These are phyloP conservation scores for Acacia melanoxylon DNA, from an alignment of 306 rosid species.

Conservation along the genomic window DNA sequence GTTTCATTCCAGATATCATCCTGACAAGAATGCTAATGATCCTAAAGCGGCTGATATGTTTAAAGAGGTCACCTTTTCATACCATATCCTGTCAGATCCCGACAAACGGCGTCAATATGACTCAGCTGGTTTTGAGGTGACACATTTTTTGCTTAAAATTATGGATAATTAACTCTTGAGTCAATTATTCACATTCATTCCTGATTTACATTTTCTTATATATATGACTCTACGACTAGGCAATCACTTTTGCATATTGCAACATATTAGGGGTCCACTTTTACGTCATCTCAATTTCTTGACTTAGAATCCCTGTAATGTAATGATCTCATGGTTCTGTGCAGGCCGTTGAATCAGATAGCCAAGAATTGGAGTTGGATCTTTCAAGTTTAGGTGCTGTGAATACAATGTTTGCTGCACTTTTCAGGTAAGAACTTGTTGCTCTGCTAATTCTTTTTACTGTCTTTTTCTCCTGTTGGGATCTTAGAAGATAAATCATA, in stretches of 20 bases:
- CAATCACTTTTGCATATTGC: slow-evolving; percentile 3
- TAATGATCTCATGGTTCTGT: slow-evolving; percentile 33
- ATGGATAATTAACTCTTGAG: slow-evolving; percentile 16
- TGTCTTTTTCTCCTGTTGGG: slow-evolving; percentile 16
- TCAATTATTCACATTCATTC: not conserved
- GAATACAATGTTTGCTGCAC: slow-evolving; percentile 99
- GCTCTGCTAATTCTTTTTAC: slow-evolving; percentile 18
- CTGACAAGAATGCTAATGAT: slow-evolving; percentile 97
- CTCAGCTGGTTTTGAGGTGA: slow-evolving; percentile 95
- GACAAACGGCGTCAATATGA: slow-evolving; percentile 91
- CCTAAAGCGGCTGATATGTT: slow-evolving; percentile 97
- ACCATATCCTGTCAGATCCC: slow-evolving; percentile 82
- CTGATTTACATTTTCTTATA: slow-evolving; percentile 12
- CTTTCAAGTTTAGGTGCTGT: slow-evolving; percentile 98
- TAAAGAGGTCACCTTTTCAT: slow-evolving; percentile 93
- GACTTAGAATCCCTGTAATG: slow-evolving; percentile 3
- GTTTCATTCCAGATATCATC: slow-evolving; percentile 79
- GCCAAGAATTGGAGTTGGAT: slow-evolving; percentile 95
- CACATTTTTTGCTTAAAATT: slow-evolving; percentile 23
- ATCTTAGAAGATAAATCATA: not conserved
- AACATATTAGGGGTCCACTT: not conserved
- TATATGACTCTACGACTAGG: not conserved
- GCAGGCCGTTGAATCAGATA: slow-evolving; percentile 91
- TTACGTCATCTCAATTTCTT: not conserved
- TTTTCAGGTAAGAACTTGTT: slow-evolving; percentile 65